Base-by-base conservation (phyloP, 2,329 filamentous ascomycete species). In the Fusarium armeniacum region DNA sequence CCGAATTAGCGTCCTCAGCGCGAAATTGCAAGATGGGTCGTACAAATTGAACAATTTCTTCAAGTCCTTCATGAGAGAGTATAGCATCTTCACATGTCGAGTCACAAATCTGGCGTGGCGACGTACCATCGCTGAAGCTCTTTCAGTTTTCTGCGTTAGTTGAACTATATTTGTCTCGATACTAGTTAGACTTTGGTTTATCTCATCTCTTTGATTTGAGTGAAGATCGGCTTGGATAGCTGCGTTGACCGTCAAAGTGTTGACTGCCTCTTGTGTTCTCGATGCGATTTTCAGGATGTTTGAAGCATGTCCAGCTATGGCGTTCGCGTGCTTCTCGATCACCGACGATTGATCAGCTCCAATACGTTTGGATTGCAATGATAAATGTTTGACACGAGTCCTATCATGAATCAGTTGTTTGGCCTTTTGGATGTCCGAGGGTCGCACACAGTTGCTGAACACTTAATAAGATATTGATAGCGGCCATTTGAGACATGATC, bases 391-490 rank as follows among this genome's bases (percentile, higher is more conserved):
- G 4, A 43, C 16, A 7, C 36, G 28, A 1, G 10, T 26, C 4
- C 36, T 33, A 5, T 11, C 5, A n/a, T 4, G 0, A 1, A 18
- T 53, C 3, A 53, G 36, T n/a, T 7, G 7, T 22, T 12, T 41
- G n/a, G 1, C 1, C 13, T 18, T 18, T 22, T 2, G 6, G 2
- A 15, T 3, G 15, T 11, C 1, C 6, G 4, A 7, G 15, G 4
- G 1, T 9, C 4, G 28, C 50, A 8, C 6, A 56, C 32, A 12
- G 15, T 30, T 32, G 24, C n/a, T 51, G 53, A 0, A 56, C 3
- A 24, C 26, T 56, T 6, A 56, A 0, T 0, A 50, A 26, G 10
- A 38, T n/a, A 16, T 24, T 40, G 16, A 56, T 24, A 12, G 26
- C 32, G 13, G n/a, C 5, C 53, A 51, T 56, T 30, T 56, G 53